Base-by-base conservation (phyloP, 2,329 filamentous ascomycete genomes). In the Aspergillus calidoustus region DNA sequence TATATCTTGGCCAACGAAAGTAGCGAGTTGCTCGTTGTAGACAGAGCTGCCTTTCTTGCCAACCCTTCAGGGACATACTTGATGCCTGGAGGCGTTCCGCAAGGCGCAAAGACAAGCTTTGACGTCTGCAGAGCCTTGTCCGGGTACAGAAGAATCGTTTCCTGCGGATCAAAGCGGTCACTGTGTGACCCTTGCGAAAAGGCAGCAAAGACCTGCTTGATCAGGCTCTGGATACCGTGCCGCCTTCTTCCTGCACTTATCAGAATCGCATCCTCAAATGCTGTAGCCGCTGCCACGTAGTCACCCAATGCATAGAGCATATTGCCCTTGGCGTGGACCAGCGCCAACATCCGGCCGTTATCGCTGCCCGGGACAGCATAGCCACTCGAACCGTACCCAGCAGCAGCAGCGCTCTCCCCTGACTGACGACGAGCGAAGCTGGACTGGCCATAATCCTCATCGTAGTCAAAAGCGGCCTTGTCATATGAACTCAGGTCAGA, bases 271-370 rank as follows among this genome's bases (percentile, higher is more conserved):
- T 97, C 93, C 75, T 99, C 95, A 69, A 99, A 99, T 4, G 95
- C 92, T 69, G 88, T 87, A 1, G 94, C 93, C 47, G 95, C 95
- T 46, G 84, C 87, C 44, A 84, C 82, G 66, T 95, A 91, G 67
- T 97, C 90, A 50, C 94, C 94, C 31, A 96, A 80, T 28, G 91
- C 88, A 77, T 99, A 99, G 1, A 98, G 83, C 90, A 98, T 96
- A 65, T 98, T 98, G n/a, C 94, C 95, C 77, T 98, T 99, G 22
- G 94, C 93, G 77, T 99, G 95, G 46, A 98, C 88, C 17, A 99
- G 84, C n/a, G 93, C 91, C 49, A 99, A 84, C 71, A 99, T 92
- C 62, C 95, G 87, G 8, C 94, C 95, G 73, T 97, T 98, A 68
- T 99, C 95, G 48, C 86, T 87, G 2, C 90, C 93, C 5, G 93